Evolutionary conservation across 768 basidiomycete species (phyloP), one percentile per base, ranked within the genome.

Genomic region (Amanita pallidorosea): DNA sequence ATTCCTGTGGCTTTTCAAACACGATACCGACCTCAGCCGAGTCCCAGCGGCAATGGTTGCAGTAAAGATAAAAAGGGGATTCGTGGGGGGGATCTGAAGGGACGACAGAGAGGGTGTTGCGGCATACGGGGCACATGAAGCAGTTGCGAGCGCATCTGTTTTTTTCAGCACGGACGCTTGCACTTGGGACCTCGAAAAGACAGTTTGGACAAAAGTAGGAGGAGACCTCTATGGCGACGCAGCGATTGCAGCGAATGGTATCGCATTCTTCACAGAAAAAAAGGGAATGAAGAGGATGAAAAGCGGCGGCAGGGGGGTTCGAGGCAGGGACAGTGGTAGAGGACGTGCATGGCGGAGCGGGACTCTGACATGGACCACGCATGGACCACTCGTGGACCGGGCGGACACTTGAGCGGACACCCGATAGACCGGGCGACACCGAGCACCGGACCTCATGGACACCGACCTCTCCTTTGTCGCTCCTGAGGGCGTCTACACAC

Each of bases 191-290:
- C 63, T 99, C 96, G 65, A 98, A 99, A 15, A 97, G 74, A 65
- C 96, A 99, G 64, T 95, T 94, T 29, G 96, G 96, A 63, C 96
- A 99, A 65, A 91, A 97, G 65, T 98, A 99, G 38, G 89, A 90
- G 63, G 90, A 88, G 63, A 98, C 88, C 78, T 99, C 96, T 40
- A 91, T 73, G 7, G 83, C 77, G 2, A 95, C 90, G 59, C 96
- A 99, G 56, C 83, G 78, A 63, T 96, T 88, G 62, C 96, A 99
- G 51, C 93, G 74, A 40, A 99, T 79, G 2, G 88, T 85, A 65
- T 98, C 95, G 66, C 96, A 99, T 76, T 98, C 95, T 66, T 97
- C 94, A 65, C 96, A 99, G 65, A 98, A 98, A 67, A 91, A 96
- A 7, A 99, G 80, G 25, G 76, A 77, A 59, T 89, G 79, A 2